Base-by-base conservation (phyloP, 1,139 yeast species). In the Taphrina communis region DNA sequence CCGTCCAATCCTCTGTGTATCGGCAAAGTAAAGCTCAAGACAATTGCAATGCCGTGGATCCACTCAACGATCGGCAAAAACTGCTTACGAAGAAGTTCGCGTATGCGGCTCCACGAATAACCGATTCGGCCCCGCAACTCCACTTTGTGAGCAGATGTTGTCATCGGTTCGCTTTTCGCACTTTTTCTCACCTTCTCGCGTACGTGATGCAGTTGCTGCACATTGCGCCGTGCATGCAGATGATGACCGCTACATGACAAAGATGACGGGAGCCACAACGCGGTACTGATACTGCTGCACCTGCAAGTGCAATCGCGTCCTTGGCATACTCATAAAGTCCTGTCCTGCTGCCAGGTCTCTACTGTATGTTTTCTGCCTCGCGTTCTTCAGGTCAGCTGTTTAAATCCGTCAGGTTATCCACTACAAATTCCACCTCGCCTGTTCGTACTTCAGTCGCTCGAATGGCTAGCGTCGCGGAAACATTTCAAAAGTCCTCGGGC, bases 401-500 rank as follows among this genome's bases (percentile, higher is more conserved):
- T 25, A 50, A 50, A 31, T 7, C 36, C 8, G n/a, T 50, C 36
- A 50, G 53, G 19, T 8, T 35, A 7, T 9, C n/a, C 3, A 25
- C n/a, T 11, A 11, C 53, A 31, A 50, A 50, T 7, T 21, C 53
- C 12, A 11, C 53, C 53, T 2, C n/a, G 2, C 36, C 19, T 1
- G 5, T 25, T 11, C 53, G 53, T 50, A 11, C 8, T 50, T 35
- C 11, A 8, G 36, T 50, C 3, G 53, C 53, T 50, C 41, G 58
- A 53, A 53, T 53, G 58, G 42, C 42, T 35, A 36, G 42, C 11
- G n/a, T 53, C 6, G 41, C 58, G 21, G 42, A 58, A 17, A 46
- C 63, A 11, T 60, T 60, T 53, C 44, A 60, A 35, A 38, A 60
- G n/a, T 48, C 66, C 19, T 62, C 66, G 12, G 66, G 66, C 39